Base-by-base conservation (phyloP, 495 filamentous ascomycete species). In the Trichocladium antarcticum region DNA sequence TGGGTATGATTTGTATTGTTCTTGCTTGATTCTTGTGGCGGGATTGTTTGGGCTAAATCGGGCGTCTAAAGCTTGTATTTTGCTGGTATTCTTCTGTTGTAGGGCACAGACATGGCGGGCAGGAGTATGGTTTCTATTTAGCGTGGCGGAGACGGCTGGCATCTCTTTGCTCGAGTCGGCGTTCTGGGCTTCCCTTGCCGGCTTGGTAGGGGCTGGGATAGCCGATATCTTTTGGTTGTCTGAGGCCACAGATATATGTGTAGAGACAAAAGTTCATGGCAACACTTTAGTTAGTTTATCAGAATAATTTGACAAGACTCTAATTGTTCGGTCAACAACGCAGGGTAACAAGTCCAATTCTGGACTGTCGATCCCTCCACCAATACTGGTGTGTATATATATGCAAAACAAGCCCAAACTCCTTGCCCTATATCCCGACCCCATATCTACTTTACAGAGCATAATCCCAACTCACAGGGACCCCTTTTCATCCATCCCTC, bases 21-120 rank as follows among this genome's bases (percentile, higher is more conserved):
- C n/a, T n/a, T n/a, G n/a, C n/a, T 16, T 47, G 6, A 27, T 48
- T 45, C 29, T 49, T 47, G n/a, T 54, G 16, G 37, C 19, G 42
- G 20, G 46, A 34, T 21, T 32, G 22, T 42, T 31, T 12, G 40
- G 28, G 22, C 27, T 19, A 6, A 16, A 5, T 3, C 24, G 14
- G 19, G 10, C 16, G 15, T 22, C 29, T 15, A 44, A 44, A 35
- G 6, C 14, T 21, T 50, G 44, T 32, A 32, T 32, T 15, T 50
- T 39, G 16, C 1, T 38, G 29, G 24, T 37, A 14, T 22, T 45
- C 27, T 39, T 45, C 27, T 39, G 11, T 44, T 35, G 21, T 9
- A 38, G 39, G 34, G 35, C 19, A 42, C 38, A 49, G 27, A 32
- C 38, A 49, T 42, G 39, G 38, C 31, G 9, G 31, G 38, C n/a